Base-by-base conservation (phyloP, 2,329 filamentous ascomycete species). In the Tolypocladium amazonense region DNA sequence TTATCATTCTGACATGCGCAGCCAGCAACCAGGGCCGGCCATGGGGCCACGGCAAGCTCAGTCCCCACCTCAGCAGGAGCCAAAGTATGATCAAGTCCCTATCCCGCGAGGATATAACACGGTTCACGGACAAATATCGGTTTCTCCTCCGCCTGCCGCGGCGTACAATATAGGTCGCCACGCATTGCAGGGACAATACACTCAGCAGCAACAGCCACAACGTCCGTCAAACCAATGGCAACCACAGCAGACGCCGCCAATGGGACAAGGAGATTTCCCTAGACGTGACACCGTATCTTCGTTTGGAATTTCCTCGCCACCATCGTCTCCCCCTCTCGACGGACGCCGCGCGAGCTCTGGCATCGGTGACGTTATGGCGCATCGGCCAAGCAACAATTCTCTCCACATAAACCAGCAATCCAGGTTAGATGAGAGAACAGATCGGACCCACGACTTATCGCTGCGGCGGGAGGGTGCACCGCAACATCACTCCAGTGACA, bases 21-120 rank as follows among this genome's bases (percentile, higher is more conserved):
- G 27, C 27, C 47, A 33, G 47, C 47, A 33, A 37, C 11, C 30
- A 54, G 50, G 30, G 9, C 20, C 20, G 30, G 4, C 30, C 30
- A 35, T 37, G 30, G 45, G 33, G 37, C 23, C 23, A 25, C 45
- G 27, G 45, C 52, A 56, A 20, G 25, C 27, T n/a, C 23, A 38
- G 38, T 23, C 12, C 30, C 33, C 20, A n/a, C 20, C 27, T 20
- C 56, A 60, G 20, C 54, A 58, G 5, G 74, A 75, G 54, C 73
- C 69, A 15, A 68, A 68, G 35, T 77, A 77, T 43, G 73, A 65
- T 3, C 65, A 66, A 15, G 72, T 77, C 1, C 72, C 75, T 1
- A 75, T 76, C 41, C 75, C 75, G 0, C 64, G 61, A 33, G 68
- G 70, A 15, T 77, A 77, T 53, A 60, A 62, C 8, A 63, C 71